phyloP scores from a whole-genome alignment of 495 filamentous ascomycete species.

The Aspergillus cavernicola region DNA sequence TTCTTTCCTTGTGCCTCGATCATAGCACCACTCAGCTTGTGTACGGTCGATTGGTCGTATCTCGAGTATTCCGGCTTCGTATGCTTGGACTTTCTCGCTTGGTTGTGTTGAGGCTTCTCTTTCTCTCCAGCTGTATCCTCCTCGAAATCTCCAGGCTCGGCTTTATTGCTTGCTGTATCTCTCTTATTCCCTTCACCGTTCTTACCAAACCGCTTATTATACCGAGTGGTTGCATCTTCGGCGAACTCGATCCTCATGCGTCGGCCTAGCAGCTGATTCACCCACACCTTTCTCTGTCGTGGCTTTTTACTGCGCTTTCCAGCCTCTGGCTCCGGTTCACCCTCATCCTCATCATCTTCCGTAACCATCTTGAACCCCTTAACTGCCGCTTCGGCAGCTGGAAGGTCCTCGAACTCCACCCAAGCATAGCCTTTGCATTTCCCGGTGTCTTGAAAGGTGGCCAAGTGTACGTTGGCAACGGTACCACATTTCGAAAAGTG shows the following conservation, averaged over 20 bases:
- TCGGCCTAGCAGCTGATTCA: conserved; percentile 75
- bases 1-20: conserved; percentile 80
- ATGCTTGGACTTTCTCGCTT: conserved; percentile 23
- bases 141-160: conserved; percentile 15
- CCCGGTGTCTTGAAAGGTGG: conserved; percentile 93
- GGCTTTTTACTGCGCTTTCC: conserved; percentile 48
- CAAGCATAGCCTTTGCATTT: conserved; percentile 98
- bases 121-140: conserved; percentile 20
- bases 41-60: conserved; percentile 42
- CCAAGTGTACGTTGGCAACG: conserved; percentile 74
- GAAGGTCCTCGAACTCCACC: conserved; percentile 80
- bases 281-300: conserved; percentile 69
- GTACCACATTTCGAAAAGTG: conserved; percentile 82
- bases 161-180: conserved; percentile 22
- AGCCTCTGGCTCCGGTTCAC: conserved; percentile 35
- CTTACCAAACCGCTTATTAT: conserved; percentile 90
- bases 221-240: conserved; percentile 79
- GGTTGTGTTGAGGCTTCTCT: conserved; percentile 19
- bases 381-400: conserved; percentile 72
- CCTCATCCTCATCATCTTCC: conserved; percentile 59
- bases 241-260: conserved; percentile 86
- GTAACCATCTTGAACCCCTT: conserved; percentile 69
- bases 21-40: conserved; percentile 68
- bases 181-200: conserved; percentile 45
- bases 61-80: conserved; percentile 34